Evolutionary conservation across 1,139 yeast species (phyloP).

Genomic region (Candida sanyaensis): DNA sequence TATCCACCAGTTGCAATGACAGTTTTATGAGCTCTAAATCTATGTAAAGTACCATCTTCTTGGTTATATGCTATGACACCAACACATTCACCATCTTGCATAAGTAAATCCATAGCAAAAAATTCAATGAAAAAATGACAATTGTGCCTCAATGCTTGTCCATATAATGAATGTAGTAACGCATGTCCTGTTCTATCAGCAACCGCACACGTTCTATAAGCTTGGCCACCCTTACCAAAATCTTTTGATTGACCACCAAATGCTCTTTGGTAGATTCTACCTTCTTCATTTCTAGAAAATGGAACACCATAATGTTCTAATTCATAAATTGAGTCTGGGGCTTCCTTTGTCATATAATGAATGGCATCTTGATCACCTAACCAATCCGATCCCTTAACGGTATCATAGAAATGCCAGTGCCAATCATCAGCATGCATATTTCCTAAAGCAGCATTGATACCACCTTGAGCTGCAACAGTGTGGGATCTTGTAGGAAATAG

Average conservation of each 20-base stretch:
- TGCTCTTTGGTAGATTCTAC: conserved; percentile 97
- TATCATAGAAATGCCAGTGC: conserved; percentile 99
- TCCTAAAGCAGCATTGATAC: conserved; percentile 96
- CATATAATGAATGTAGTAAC: conserved; percentile 89
- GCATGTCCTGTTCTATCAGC: conserved; percentile 99
- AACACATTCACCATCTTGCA: conserved; percentile 94
- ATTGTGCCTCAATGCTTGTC: conserved; percentile 94
- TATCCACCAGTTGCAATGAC: conserved; percentile 98
- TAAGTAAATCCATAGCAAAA: conserved; percentile 91
- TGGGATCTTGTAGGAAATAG: conserved; percentile 98
- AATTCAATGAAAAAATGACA: conserved; percentile 97
- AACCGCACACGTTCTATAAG: conserved; percentile 98
- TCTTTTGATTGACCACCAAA: conserved; percentile 97
- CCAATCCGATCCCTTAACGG: conserved; percentile 99
- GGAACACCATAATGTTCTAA: conserved; percentile 98
- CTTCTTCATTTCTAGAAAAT: conserved; percentile 94
- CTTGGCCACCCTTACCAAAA: conserved; percentile 97
- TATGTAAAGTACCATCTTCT: conserved; percentile 97
- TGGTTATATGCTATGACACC: conserved; percentile 98
- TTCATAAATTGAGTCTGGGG: conserved; percentile 93
- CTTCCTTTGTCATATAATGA: conserved; percentile 98
- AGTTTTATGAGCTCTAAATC: conserved; percentile 96
- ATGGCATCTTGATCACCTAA: conserved; percentile 99
- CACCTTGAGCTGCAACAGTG: conserved; percentile 99
- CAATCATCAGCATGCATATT: conserved; percentile 98